Conservation (phyloP, 2,329 filamentous ascomycete genomes). For the Stylonectria norvegica region DNA sequence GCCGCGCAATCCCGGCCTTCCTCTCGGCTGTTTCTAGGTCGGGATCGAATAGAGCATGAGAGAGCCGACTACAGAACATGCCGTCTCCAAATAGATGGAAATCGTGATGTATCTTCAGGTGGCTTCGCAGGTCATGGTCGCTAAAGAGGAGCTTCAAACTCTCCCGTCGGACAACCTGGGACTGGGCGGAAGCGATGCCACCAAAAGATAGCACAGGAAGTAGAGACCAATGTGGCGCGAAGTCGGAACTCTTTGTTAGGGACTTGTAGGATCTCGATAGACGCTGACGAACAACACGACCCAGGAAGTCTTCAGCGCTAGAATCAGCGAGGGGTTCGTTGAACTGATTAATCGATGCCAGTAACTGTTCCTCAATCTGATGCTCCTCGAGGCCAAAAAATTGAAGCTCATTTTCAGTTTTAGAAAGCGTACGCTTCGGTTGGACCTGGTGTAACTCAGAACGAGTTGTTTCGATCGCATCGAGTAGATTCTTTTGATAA, state of each 20-base stretch:
- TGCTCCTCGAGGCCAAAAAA: conserved; percentile 48
- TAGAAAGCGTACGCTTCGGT: too few species aligned
- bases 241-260: conserved; percentile 25
- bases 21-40: conserved; percentile 77
- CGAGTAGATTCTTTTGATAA: conserved; percentile 32
- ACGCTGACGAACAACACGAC: conserved; percentile 38
- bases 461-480: conserved; percentile 18
- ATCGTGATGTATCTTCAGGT: conserved; percentile 70
- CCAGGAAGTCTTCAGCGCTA: conserved; percentile 35
- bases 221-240: conserved; percentile 56
- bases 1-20: conserved; percentile 63
- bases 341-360: conserved; percentile 48
- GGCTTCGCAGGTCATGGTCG: conserved; percentile 65
- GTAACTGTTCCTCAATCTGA: conserved; percentile 46
- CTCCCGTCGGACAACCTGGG: conserved; percentile 71
- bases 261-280: conserved; percentile 32
- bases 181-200: conserved; percentile 70
- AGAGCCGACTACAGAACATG: conserved; percentile 74
- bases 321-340: conserved; percentile 31
- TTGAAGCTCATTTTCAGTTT: conserved; percentile 28
- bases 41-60: conserved; percentile 79
- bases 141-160: conserved; percentile 74
- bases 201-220: conserved; percentile 70
- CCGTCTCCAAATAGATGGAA: conserved; percentile 86
- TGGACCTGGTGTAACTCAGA: background rate